A percentile compares a stretch with the other conserved stretches of the same genome.
phyloP scores from a whole-genome alignment of 148 eudicot genomes.

The Vaccinium corymbosum region DNA sequence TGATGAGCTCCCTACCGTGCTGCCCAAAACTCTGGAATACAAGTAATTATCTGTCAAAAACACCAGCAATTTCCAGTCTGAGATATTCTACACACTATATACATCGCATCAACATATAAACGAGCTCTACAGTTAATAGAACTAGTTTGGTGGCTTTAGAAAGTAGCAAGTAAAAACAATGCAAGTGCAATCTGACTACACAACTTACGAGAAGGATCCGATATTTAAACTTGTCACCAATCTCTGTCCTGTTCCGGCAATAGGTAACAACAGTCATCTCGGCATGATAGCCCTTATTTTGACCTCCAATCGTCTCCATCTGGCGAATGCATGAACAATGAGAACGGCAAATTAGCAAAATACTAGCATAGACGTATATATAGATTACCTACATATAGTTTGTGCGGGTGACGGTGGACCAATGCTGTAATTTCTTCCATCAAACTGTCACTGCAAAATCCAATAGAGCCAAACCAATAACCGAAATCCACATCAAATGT shows the following conservation, averaged over 20 bases:
- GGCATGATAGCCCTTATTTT: constrained; percentile 70
- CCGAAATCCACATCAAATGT: background rate
- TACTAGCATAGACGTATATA: background rate
- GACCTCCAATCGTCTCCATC: constrained; percentile 69
- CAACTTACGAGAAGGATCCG: constrained; percentile 91
- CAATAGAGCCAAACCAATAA: constrained; percentile 5
- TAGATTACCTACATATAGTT: constrained; percentile 49
- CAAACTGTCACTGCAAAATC: constrained; percentile 55
- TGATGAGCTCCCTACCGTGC: constrained; percentile 96
- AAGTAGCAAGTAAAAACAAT: background rate
- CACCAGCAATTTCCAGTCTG: constrained; percentile 86
- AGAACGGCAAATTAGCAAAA: constrained; percentile 10
- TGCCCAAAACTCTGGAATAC: constrained; percentile 99
- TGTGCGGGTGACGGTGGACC: constrained; percentile 81
- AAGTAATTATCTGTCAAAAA: constrained; percentile 99
- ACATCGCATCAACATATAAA: constrained; percentile 1
- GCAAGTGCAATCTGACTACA: constrained; percentile 4
- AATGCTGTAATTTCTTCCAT: constrained; percentile 71
- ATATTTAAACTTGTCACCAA: constrained; percentile 62
- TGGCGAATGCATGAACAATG: constrained; percentile 24
- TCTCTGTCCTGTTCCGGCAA: constrained; percentile 52
- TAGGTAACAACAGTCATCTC: constrained; percentile 73
- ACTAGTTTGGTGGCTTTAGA: background rate
- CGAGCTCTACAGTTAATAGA: background rate
- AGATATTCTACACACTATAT: constrained; percentile 47